These are phyloP conservation scores for Aristolochia fimbriata DNA, from an alignment of 164 flowering plant species.

Conservation along the genomic window DNA sequence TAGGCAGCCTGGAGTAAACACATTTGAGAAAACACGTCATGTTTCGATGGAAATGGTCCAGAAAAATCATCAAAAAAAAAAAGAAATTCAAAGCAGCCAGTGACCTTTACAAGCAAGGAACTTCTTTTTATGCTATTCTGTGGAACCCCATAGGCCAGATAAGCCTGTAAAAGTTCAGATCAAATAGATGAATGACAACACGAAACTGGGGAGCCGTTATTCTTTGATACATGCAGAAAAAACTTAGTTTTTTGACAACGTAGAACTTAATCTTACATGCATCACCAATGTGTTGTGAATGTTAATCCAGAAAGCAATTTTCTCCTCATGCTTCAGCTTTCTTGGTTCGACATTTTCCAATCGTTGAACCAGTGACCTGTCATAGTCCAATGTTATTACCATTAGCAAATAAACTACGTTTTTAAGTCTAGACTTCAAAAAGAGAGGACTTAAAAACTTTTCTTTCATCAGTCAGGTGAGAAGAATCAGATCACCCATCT, in stretches of 20 bases:
- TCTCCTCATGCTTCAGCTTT: conserved; percentile 76
- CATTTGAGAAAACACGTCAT: too few relatives aligned
- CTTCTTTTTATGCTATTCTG: conserved; percentile 70
- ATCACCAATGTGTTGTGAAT: conserved; percentile 91
- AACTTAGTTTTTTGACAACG: not conserved
- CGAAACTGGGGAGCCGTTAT: not conserved
- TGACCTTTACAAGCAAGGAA: conserved; percentile 68
- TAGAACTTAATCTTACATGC: conserved; percentile 55
- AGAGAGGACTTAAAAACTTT: too few relatives aligned
- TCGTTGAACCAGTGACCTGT: conserved; percentile 60
- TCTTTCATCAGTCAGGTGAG: too few relatives aligned
- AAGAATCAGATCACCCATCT: too few relatives aligned
- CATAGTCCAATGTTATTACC: not conserved
- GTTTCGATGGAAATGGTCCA: too few relatives aligned
- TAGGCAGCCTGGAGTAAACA: conserved; percentile 66
- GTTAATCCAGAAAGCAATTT: conserved; percentile 96
- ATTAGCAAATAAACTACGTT: not conserved
- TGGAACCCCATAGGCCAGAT: conserved; percentile 85
- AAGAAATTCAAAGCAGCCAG: not conserved
- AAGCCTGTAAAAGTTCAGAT: conserved; percentile 41
- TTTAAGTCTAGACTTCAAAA: not conserved
- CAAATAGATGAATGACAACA: not conserved
- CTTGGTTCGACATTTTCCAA: conserved; percentile 69
- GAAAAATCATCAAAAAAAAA: too few relatives aligned
- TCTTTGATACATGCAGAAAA: not conserved